phyloP scores from a whole-genome alignment of 1,139 yeast species.

The Geotrichum histeridarum region DNA sequence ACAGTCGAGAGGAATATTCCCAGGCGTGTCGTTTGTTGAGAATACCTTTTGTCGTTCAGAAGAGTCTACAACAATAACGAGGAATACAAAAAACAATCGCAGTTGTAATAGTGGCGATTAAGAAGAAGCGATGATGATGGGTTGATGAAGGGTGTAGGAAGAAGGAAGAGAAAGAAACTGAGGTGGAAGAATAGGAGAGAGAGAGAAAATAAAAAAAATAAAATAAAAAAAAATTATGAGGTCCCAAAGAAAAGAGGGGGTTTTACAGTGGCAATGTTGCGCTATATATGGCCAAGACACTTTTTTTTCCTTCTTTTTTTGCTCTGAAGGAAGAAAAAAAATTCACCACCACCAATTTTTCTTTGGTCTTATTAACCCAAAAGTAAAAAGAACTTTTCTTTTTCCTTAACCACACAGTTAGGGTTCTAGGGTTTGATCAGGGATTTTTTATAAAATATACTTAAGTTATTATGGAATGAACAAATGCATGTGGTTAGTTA shows the following conservation, averaged over 20 bases:
- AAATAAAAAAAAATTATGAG: neutral
- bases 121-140: neutral
- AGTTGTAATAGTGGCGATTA: neutral
- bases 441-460: too few species aligned
- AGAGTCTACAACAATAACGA: too few species aligned
- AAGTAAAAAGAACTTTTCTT: too few species aligned
- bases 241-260: neutral
- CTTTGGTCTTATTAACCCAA: too few species aligned
- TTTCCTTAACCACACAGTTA: too few species aligned
- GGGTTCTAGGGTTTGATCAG: too few species aligned
- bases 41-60: too few species aligned
- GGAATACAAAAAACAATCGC: too few species aligned
- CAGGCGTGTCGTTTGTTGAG: neutral
- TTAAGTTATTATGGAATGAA: too few species aligned
- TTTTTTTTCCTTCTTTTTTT: neutral
- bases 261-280: constrained; percentile 9
- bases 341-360: too few species aligned
- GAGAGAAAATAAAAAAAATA: neutral
- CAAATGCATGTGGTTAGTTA: too few species aligned
- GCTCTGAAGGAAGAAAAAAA: too few species aligned
- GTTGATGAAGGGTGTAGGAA: neutral
- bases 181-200: neutral
- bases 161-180: neutral
- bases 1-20: neutral
- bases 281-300: neutral